Base-by-base conservation (phyloP, 2,329 filamentous ascomycete species). In the Claviceps monticola region DNA sequence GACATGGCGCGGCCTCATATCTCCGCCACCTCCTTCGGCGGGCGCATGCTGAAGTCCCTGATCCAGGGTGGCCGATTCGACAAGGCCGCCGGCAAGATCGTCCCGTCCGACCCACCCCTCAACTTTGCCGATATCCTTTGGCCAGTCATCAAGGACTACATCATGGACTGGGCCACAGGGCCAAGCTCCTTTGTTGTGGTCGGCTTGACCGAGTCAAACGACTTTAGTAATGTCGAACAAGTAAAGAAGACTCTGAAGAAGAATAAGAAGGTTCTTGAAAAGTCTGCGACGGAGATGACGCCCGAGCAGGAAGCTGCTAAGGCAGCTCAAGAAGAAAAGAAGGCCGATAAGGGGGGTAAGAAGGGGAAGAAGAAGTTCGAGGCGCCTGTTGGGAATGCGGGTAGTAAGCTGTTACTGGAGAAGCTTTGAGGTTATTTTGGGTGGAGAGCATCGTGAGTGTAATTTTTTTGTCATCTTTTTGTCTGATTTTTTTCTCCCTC, bases 1-100 rank as follows among this genome's bases (percentile, higher is more conserved):
- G 71, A 71, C 23, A 54, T 68, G 14, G 58, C 67, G 4, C 63
- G 62, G 21, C 62, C 67, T 34, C 84, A 88, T 62, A 74, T 85
- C 51, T 78, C 81, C 26, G 72, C 78, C 60, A 75, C 78, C 39
- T 64, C 80, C 0, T 75, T 75, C 59, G 85, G 82, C 42, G 88
- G 87, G 16, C 84, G 88, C 54, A 85, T 96, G 83, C 77, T 97
- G 61, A 96, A 95, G 72, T 85, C 85, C 0, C 78, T 98, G 7
- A 89, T 96, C 23, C 84, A 88, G 51, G 93, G 93, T 43, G 93
- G 94, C 26, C 83, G 82, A 53, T 98, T 86, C 64, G 88, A 97
- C 67, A 80, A 80, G 55, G 75, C 75, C 44, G 75, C 80, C 2
- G 88, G 88, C 68, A 80, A 75, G 52, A 69, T 93, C 45, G 77